Conservation (phyloP, 2,329 filamentous ascomycete species). For the Fusarium succisae region DNA sequence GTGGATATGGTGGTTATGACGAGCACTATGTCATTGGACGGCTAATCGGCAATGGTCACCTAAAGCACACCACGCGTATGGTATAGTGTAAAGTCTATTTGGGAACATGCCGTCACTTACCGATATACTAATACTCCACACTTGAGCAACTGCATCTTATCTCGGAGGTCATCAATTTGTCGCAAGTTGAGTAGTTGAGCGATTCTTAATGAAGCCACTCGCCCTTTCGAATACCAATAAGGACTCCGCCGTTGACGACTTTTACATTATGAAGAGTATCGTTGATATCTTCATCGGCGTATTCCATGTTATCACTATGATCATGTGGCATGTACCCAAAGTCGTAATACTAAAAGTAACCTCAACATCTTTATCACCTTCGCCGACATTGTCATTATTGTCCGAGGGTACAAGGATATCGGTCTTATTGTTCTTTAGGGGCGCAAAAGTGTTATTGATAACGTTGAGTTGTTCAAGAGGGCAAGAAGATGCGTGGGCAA, state of each 20-base stretch:
- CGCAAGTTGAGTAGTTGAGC: neutral
- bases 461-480: neutral
- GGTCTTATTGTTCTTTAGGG: no score
- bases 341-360: no score
- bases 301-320: fast-evolving
- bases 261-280: fast-evolving
- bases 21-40: neutral
- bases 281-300: fast-evolving
- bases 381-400: fast-evolving
- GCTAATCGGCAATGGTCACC: neutral
- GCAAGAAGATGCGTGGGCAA: neutral
- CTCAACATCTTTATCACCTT: neutral
- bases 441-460: fast-evolving
- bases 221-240: neutral
- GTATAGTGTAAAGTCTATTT: neutral
- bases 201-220: neutral
- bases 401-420: no score
- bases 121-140: fast-evolving
- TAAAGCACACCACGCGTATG: fast-evolving
- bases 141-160: no score
- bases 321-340: no score
- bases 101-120: neutral
- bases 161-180: no score
- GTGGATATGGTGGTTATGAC: neutral
- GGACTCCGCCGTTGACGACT: no score